Conservation (phyloP, 83 land plant genomes). For the Picea engelmannii region DNA sequence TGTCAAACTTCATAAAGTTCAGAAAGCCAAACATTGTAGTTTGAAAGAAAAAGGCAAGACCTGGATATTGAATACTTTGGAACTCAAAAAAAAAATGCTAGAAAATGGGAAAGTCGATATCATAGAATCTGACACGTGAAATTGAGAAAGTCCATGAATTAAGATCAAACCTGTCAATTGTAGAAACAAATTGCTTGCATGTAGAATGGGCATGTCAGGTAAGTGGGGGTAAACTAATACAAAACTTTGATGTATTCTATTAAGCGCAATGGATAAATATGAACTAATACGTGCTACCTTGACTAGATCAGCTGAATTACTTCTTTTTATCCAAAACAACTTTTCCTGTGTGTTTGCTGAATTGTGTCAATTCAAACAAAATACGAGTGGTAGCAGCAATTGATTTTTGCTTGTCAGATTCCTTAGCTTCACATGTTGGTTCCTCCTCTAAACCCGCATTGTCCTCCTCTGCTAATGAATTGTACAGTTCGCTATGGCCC, state of each 20-base stretch:
- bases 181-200: slow-evolving; percentile 88
- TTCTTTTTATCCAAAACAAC: slow-evolving; percentile 49
- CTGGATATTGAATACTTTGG: not conserved
- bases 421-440: slow-evolving; percentile 47
- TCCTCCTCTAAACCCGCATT: slow-evolving; percentile 16
- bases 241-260: slow-evolving; percentile 97
- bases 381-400: slow-evolving; percentile 40
- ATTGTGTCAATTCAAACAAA: slow-evolving; percentile 54
- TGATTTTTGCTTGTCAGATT: slow-evolving; percentile 61
- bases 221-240: slow-evolving; percentile 84
- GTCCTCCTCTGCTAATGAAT: slow-evolving; percentile 29
- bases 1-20: too few relatives aligned
- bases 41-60: not conserved
- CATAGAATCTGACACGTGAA: not conserved
- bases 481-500: slow-evolving; percentile 17
- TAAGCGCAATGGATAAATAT: slow-evolving; percentile 71
- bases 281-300: slow-evolving; percentile 49
- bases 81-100: not conserved
- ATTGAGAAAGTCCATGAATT: not conserved
- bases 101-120: not conserved
- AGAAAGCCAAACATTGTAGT: too few relatives aligned
- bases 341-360: slow-evolving; percentile 67
- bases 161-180: slow-evolving; percentile 71
- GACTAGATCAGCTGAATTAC: slow-evolving; percentile 26
- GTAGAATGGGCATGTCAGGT: slow-evolving; percentile 91